Evolutionary conservation across 2,329 filamentous ascomycete species (phyloP), one percentile per base, ranked within the genome.

Genomic region (Colletotrichum costaricense): DNA sequence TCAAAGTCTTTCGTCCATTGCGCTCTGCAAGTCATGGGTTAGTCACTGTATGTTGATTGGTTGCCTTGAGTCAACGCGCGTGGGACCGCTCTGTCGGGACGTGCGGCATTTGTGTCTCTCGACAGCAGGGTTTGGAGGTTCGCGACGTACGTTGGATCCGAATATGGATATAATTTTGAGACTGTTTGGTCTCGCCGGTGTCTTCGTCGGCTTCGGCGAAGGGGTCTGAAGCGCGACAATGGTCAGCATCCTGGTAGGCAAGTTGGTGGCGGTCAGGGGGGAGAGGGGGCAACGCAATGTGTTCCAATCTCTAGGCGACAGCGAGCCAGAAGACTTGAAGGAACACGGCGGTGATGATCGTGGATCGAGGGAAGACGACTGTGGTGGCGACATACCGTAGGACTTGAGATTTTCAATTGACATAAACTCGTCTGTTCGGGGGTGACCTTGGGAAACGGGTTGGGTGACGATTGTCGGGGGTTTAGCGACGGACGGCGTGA

Each of bases 141-240:
- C 19, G 38, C 67, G 42, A 92, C 93, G 83, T 92, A 98, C 96
- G 97, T 86, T 99, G 97, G 85, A 98, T 98, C 87, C 97, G 95
- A 87, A 99, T 98, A 89, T 98, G 97, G 86, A 98, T 98, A 86
- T 98, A 98, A 88, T 97, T 97, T 88, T 97, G 94, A 85, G 94
- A 92, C 90, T 97, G 94, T 88, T 97, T 97, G 85, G 92, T 93
- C 88, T 97, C 94, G 90, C 95, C 95, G 86, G 93, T 95, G 87
- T 97, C 95, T 93, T 98, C 96, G 94, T 98, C 97, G 92, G 95
- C 97, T 94, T 98, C 97, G 93, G 97, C 97, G 95, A 99, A 99
- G 93, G 97, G 97, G 93, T 99, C 97, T 98, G 83, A 80, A 38
- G 22, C 55, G 19, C 52, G 28, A 54, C 16, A 5, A 60, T 54